These are phyloP conservation scores for Pseudogymnoascus sp. DNA, from an alignment of 2,329 filamentous ascomycete species.

Conservation along the genomic window DNA sequence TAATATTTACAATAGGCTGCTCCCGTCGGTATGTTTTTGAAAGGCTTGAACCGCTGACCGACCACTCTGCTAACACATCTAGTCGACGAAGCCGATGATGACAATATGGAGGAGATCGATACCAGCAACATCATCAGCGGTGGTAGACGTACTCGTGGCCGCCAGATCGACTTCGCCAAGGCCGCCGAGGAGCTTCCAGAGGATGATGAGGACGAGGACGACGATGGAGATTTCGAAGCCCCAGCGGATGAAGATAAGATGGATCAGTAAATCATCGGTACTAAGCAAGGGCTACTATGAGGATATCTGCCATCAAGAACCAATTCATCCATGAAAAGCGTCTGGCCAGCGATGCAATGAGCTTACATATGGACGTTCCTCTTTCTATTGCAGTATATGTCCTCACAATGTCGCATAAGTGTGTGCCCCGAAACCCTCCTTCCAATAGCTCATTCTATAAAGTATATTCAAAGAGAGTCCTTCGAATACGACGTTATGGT, in stretches of 20 bases:
- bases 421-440: not conserved
- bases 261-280: conserved; percentile 40
- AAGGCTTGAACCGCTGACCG: conserved; percentile 25
- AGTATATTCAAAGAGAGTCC: not conserved
- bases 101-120: conserved; percentile 87
- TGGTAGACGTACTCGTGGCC: conserved; percentile 80
- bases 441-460: not conserved
- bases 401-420: not conserved
- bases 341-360: conserved; percentile 4
- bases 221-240: conserved; percentile 59
- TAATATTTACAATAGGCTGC: conserved; percentile 18
- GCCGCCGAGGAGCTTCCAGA: conserved; percentile 69
- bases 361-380: not conserved
- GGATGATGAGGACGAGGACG: conserved; percentile 71
- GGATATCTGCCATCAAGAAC: not conserved
- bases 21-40: conserved; percentile 24
- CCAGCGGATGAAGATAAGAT: conserved; percentile 58
- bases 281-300: not conserved
- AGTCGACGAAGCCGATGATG: conserved; percentile 65
- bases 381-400: not conserved
- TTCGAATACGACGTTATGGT: not conserved
- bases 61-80: conserved; percentile 22
- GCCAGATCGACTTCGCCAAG: conserved; percentile 87
- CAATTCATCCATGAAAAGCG: conserved; percentile 6
- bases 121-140: conserved; percentile 73